Percentiles rank a stretch among this genome's conserved stretches.
phyloP scores from a whole-genome alignment of 2,329 filamentous ascomycete species.

The Trichoderma simmonsii region DNA sequence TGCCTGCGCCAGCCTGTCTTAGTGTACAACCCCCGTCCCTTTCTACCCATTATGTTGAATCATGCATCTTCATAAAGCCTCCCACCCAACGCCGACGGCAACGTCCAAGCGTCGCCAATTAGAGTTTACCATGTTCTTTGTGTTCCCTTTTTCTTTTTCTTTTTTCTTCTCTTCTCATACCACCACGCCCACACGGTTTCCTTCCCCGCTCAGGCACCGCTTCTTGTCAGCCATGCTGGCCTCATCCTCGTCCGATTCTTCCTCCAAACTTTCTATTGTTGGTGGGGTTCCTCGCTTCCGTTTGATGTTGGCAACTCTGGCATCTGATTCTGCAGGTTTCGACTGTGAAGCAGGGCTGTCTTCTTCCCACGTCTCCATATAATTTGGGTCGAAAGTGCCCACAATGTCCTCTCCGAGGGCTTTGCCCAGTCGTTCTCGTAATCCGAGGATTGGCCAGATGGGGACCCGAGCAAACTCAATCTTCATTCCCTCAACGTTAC shows the following conservation, averaged over 20 bases:
- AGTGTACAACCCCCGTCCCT: not conserved
- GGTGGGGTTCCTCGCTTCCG: conserved; percentile 36
- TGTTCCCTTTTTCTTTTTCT: not conserved
- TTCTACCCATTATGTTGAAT: conserved; percentile 1
- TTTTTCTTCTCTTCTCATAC: conserved; percentile 22
- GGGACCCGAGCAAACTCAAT: conserved; percentile 50
- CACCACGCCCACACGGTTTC: conserved; percentile 31
- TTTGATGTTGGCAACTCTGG: conserved; percentile 24
- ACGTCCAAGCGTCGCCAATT: not conserved
- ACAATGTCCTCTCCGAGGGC: conserved; percentile 52
- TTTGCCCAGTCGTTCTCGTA: conserved; percentile 53
- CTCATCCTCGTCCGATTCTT: conserved; percentile 34
- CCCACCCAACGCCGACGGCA: not conserved
- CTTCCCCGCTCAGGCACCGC: conserved; percentile 30
- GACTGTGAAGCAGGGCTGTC: conserved; percentile 12
- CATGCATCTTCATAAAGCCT: conserved; percentile 1
- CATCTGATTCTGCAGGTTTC: conserved; percentile 27
- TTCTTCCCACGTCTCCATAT: conserved; percentile 47
- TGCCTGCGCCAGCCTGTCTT: not conserved
- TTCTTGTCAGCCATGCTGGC: conserved; percentile 32
- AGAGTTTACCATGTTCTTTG: not conserved
- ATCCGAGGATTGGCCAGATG: conserved; percentile 53
- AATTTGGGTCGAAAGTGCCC: conserved; percentile 38
- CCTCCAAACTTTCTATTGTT: conserved; percentile 42
- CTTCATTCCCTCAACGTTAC: conserved; percentile 36